These are phyloP conservation scores for Taphrina pruni DNA, from an alignment of 1,139 yeast species.

Conservation along the genomic window DNA sequence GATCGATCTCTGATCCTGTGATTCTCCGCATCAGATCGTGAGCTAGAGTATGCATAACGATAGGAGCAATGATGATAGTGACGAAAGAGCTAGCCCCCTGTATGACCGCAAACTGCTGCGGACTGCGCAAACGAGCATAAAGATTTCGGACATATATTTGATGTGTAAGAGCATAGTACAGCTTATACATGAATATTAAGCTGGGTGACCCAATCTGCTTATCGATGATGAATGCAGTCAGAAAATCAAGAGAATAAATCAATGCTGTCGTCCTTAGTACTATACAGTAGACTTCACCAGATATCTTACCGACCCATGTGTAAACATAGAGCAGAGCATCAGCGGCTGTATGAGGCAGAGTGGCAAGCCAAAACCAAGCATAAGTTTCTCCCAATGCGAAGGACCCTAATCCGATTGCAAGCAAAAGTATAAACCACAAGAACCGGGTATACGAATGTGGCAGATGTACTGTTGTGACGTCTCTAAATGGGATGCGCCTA, in stretches of 20 bases:
- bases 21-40: constrained; percentile 20
- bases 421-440: constrained; percentile 42
- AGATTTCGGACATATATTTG: constrained; percentile 44
- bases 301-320: constrained; percentile 32
- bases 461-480: constrained; percentile 2
- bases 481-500: constrained; percentile 8
- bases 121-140: constrained; percentile 44
- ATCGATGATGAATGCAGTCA: constrained; percentile 41
- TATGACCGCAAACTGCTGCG: constrained; percentile 44
- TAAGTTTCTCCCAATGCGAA: constrained; percentile 43
- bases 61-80: constrained; percentile 42
- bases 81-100: constrained; percentile 43
- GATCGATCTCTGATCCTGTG: constrained; percentile 23
- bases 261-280: constrained; percentile 26
- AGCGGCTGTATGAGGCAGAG: constrained; percentile 43
- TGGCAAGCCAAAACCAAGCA: constrained; percentile 42
- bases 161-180: constrained; percentile 44
- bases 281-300: neutral
- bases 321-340: constrained; percentile 44
- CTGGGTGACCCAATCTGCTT: constrained; percentile 41
- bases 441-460: constrained; percentile 43
- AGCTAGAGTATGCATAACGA: constrained; percentile 40
- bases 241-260: constrained; percentile 41
- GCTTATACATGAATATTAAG: constrained; percentile 41
- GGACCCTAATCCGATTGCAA: constrained; percentile 43